These are phyloP conservation scores for Salicornia ramosissima DNA, from an alignment of 148 eudicot genomes.

Conservation along the genomic window DNA sequence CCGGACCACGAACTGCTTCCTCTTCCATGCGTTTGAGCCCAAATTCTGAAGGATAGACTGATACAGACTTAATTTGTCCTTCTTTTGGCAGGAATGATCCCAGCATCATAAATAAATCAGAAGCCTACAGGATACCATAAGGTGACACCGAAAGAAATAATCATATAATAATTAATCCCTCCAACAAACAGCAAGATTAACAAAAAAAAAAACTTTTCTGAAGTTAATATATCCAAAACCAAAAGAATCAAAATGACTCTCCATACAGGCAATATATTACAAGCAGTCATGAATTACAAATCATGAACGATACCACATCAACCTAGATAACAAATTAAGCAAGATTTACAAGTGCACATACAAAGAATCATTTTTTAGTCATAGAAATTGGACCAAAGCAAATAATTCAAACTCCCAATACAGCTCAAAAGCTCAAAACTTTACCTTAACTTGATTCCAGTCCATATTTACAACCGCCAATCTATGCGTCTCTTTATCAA, in stretches of 20 bases:
- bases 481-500: slow-evolving; percentile 77
- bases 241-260: no score
- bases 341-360: background rate
- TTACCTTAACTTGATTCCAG: slow-evolving; percentile 86
- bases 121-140: slow-evolving; percentile 49
- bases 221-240: no score
- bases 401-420: background rate
- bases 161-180: no score
- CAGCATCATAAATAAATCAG: slow-evolving; percentile 66
- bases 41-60: slow-evolving; percentile 96
- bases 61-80: slow-evolving; percentile 67
- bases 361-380: background rate
- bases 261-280: background rate
- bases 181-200: background rate
- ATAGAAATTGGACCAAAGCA: background rate
- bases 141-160: background rate
- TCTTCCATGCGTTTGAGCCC: slow-evolving; percentile 92
- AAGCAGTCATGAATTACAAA: background rate
- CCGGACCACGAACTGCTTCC: slow-evolving; percentile 92
- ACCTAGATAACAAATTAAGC: background rate
- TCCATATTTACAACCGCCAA: slow-evolving; percentile 90
- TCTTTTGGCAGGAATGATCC: slow-evolving; percentile 77
- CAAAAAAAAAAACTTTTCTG: no score
- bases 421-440: background rate
- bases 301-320: background rate